These are phyloP conservation scores for Drechslerella dactyloides DNA, from an alignment of 2,329 filamentous ascomycete genomes.

Conservation along the genomic window DNA sequence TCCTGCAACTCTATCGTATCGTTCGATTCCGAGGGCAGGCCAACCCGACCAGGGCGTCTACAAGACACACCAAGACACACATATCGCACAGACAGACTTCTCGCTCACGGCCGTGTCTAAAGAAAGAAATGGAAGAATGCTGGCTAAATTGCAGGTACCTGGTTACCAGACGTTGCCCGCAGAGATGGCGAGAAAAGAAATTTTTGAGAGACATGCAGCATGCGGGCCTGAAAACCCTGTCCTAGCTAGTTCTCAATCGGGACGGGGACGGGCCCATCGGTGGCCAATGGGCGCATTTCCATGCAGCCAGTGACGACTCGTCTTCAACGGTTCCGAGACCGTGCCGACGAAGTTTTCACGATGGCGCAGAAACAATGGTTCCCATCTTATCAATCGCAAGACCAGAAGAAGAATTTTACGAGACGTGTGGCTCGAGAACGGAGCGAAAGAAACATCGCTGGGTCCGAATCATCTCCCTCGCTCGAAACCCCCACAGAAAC, in stretches of 20 bases:
- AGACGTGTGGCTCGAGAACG: neutral
- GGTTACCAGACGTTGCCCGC: conserved; percentile 24
- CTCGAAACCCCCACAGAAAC: conserved; percentile 20
- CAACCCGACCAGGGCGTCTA: conserved; percentile 21
- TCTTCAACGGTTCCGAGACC: conserved; percentile 18
- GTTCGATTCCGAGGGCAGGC: conserved; percentile 7
- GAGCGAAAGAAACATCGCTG: too few species aligned
- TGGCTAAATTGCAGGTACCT: conserved; percentile 49
- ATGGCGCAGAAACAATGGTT: neutral
- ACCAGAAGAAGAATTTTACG: conserved; percentile 8
- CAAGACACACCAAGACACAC: neutral
- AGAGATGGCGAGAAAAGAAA: conserved; percentile 33
- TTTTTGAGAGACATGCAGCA: conserved; percentile 49
- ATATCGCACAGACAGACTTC: conserved; percentile 6
- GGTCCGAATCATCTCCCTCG: neutral
- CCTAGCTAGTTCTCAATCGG: conserved; percentile 29
- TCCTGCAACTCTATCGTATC: conserved; percentile 1
- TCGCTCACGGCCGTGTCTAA: conserved; percentile 41
- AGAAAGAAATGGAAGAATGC: conserved; percentile 51
- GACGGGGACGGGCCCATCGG: conserved; percentile 24
- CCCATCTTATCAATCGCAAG: neutral
- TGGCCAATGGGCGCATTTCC: conserved; percentile 44
- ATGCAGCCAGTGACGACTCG: conserved; percentile 15
- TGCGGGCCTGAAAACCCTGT: conserved; percentile 28
- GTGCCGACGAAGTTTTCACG: conserved; percentile 10